phyloP scores from a whole-genome alignment of 2,329 filamentous ascomycete species.

The Pseudogymnoascus sp. region DNA sequence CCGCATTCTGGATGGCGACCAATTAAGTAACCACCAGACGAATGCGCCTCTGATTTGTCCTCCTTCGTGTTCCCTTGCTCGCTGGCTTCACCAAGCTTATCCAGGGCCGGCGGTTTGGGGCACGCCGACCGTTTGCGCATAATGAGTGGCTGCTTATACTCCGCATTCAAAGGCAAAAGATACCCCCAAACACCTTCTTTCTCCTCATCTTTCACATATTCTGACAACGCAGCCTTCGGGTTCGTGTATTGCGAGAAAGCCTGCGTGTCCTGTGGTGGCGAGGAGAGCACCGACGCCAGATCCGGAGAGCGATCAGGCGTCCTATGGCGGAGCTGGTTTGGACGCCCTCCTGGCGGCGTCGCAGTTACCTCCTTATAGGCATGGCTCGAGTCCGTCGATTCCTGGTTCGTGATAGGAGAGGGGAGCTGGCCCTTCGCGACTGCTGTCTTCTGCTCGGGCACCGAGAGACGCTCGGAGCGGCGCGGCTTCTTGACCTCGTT shows the following conservation, averaged over 20 bases:
- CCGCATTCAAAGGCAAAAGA: conserved; percentile 69
- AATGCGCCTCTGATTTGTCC: conserved; percentile 51
- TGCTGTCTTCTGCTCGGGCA: conserved; percentile 49
- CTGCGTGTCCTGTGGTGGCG: conserved; percentile 69
- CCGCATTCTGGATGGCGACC: conserved; percentile 91
- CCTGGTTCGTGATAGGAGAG: conserved; percentile 67
- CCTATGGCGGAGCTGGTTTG: conserved; percentile 42
- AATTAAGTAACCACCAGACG: conserved; percentile 80
- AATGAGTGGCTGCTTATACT: conserved; percentile 61
- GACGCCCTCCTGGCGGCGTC: conserved; percentile 56
- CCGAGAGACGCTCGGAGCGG: conserved; percentile 63
- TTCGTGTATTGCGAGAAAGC: conserved; percentile 74
- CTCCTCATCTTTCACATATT: conserved; percentile 78
- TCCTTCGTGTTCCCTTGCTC: conserved; percentile 34
- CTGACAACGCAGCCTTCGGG: conserved; percentile 61
- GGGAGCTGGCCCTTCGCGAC: conserved; percentile 63
- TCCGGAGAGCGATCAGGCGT: conserved; percentile 38
- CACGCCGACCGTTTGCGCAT: conserved; percentile 68
- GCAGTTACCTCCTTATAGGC: conserved; percentile 60
- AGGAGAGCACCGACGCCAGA: conserved; percentile 26
- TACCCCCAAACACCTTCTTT: conserved; percentile 84
- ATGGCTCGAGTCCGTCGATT: conserved; percentile 51
- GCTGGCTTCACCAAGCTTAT: conserved; percentile 31
- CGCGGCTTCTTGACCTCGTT: conserved; percentile 66
- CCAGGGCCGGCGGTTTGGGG: conserved; percentile 45